phyloP scores from a whole-genome alignment of 345 rosid genomes.

The Ceriops zippeliana region DNA sequence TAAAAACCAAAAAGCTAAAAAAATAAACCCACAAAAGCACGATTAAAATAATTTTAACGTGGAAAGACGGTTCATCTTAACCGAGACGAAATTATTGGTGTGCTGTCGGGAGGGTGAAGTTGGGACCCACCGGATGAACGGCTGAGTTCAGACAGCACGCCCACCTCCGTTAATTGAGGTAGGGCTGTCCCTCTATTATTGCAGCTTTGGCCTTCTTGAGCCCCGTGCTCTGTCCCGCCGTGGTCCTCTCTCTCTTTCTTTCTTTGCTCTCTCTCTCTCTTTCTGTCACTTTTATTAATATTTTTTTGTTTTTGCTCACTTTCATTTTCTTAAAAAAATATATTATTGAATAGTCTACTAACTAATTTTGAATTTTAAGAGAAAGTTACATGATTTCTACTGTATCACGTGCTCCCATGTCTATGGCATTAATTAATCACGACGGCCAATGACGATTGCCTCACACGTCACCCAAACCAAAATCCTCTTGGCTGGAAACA shows the following conservation, averaged over 20 bases:
- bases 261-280: neutral
- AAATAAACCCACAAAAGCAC: no score
- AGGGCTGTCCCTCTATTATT: neutral
- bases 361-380: neutral
- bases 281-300: neutral
- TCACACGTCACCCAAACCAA: no score
- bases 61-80: no score
- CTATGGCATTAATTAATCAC: neutral
- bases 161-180: conserved; percentile 1
- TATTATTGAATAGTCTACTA: no score
- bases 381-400: neutral
- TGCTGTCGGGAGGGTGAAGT: neutral
- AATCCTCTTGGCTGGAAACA: no score
- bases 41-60: no score
- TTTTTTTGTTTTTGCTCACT: neutral
- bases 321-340: no score
- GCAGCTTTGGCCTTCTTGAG: neutral
- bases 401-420: neutral
- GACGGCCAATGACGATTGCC: neutral
- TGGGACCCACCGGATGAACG: neutral
- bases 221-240: conserved; percentile 4
- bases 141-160: neutral
- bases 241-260: conserved; percentile 1
- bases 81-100: neutral
- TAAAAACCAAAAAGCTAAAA: no score